phyloP scores from a whole-genome alignment of 768 basidiomycete species.

The Pleurotus tuber-regium region DNA sequence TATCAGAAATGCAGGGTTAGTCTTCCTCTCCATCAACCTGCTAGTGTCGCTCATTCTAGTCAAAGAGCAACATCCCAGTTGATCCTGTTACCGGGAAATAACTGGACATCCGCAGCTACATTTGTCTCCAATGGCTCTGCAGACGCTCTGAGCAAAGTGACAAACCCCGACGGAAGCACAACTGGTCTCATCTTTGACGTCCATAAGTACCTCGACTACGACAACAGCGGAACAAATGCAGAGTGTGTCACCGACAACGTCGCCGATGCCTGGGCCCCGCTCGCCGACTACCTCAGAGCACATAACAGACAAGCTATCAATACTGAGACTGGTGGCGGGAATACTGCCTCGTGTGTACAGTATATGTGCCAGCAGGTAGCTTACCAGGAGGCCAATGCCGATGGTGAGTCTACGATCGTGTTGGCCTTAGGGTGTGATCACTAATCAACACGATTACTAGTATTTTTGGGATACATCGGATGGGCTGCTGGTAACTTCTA shows the following conservation, averaged over 20 bases:
- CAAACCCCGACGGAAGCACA: conserved; percentile 42
- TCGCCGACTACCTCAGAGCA: conserved; percentile 46
- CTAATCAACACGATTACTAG: conserved; percentile 14
- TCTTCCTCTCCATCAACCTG: background rate
- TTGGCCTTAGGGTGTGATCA: background rate
- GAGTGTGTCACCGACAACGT: conserved; percentile 58
- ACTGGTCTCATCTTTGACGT: conserved; percentile 56
- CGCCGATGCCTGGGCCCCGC: conserved; percentile 39
- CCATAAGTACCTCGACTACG: conserved; percentile 39
- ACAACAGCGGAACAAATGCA: conserved; percentile 15
- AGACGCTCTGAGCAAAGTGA: conserved; percentile 41
- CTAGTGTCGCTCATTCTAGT: background rate
- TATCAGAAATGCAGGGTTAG: conserved; percentile 52
- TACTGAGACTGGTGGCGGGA: conserved; percentile 61
- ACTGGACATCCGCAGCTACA: conserved; percentile 51
- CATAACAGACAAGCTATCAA: conserved; percentile 55
- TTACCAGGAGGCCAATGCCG: conserved; percentile 45
- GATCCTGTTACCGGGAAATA: conserved; percentile 58
- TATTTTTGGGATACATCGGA: conserved; percentile 52
- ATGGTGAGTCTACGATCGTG: conserved; percentile 31
- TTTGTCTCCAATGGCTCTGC: conserved; percentile 52
- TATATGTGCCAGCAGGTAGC: conserved; percentile 45
- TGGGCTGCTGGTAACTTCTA: conserved; percentile 62
- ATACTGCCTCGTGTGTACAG: conserved; percentile 42
- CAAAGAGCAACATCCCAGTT: conserved; percentile 48